Base-by-base conservation (phyloP, 2,329 filamentous ascomycete genomes). In the Talaromyces amestolkiae region DNA sequence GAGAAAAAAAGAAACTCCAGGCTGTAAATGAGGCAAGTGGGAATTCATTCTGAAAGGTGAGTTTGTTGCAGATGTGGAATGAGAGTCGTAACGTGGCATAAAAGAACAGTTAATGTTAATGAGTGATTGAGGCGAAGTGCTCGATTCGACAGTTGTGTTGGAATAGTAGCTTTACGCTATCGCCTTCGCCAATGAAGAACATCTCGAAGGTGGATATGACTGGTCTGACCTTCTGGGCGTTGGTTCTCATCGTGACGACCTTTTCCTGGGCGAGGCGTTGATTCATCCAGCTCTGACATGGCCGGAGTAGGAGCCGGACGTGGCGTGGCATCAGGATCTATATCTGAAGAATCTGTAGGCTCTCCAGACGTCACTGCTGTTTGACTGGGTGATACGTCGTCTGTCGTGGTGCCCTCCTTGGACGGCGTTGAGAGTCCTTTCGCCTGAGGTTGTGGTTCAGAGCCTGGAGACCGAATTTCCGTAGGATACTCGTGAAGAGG, bases 281-380 rank as follows among this genome's bases (percentile, higher is more conserved):
- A 6, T 15, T 63, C 60, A 31, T 63, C 60, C 7, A 47, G 5
- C 8, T 66, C 64, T 56, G 62, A 63, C 45, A 63, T 62, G 11
- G 58, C 35, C 53, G 67, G 65, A 60, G 65, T 68, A 24, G 54
- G 67, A 31, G 60, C 56, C n/a, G 67, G 67, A 33, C 61, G 47
- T 39, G 67, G 67, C 6, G 67, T 68, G 6, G 65, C 65, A 60
- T 67, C 67, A 15, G 67, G 63, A 39, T 65, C 62, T 6, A 41
- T 58, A 17, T 37, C 45, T 41, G 62, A 47, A 53, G 43, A 49
- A 24, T 65, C 59, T 3, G 58, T 49, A 19, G 33, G 53, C 10
- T 61, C 53, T 45, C 24, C 51, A 19, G 60, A 49, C 1, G 59
- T 37, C 2, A 60, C 37, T 17, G 27, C 27, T 11, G 33, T 19